phyloP scores from a whole-genome alignment of 805 yeast species.

The Saccharomycopsis amapae region DNA sequence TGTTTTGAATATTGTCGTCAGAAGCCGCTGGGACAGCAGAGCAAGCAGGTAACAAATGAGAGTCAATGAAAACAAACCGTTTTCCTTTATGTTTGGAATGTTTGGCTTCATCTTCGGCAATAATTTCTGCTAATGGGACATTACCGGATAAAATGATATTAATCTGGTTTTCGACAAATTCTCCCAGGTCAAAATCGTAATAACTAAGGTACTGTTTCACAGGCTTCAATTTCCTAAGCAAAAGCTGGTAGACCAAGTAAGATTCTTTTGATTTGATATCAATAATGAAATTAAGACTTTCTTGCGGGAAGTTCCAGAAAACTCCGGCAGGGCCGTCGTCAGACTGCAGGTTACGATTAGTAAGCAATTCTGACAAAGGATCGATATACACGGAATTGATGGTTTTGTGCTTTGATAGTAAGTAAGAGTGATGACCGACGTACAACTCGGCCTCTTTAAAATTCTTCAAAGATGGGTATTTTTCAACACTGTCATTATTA shows the following conservation, averaged over 20 bases:
- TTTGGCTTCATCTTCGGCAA: conserved; percentile 23
- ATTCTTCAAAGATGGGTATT: background rate
- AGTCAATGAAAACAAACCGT: conserved; percentile 38
- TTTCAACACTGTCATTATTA: background rate
- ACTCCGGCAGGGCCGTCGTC: conserved; percentile 30
- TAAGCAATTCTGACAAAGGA: conserved; percentile 42
- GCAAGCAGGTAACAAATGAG: background rate
- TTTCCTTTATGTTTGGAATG: conserved; percentile 11
- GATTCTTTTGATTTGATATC: conserved; percentile 53
- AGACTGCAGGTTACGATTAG: background rate
- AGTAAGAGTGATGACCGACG: conserved; percentile 55
- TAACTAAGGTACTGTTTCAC: conserved; percentile 46
- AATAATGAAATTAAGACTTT: conserved; percentile 39
- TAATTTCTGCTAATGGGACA: conserved; percentile 39
- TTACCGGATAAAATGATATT: conserved; percentile 62
- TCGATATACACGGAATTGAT: conserved; percentile 45
- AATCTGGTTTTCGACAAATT: conserved; percentile 43
- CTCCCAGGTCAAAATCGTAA: conserved; percentile 33
- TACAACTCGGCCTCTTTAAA: conserved; percentile 31
- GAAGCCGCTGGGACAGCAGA: too few relatives aligned
- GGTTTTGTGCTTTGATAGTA: conserved; percentile 37
- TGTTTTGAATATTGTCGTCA: background rate
- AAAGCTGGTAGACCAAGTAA: conserved; percentile 36
- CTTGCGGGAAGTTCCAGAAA: conserved; percentile 37
- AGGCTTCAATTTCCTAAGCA: conserved; percentile 40